Conservation (phyloP, 805 yeast species). For the Schwanniomyces pseudopolymorphus region DNA sequence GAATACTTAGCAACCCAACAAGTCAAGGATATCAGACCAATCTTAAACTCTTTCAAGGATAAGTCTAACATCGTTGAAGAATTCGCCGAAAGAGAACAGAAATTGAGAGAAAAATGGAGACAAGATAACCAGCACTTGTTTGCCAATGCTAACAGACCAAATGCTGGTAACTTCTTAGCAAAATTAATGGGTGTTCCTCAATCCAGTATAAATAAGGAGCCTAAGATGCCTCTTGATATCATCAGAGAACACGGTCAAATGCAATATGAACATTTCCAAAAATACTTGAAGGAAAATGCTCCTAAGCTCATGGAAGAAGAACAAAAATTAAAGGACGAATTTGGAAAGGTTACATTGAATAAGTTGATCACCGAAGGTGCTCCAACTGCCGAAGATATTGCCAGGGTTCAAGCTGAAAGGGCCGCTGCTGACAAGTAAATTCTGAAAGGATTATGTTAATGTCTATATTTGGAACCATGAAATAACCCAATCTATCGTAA, state of each 20-base stretch:
- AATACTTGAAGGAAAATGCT: slow-evolving; percentile 55
- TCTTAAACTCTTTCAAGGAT: slow-evolving; percentile 69
- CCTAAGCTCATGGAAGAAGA: slow-evolving; percentile 80
- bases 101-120: slow-evolving; percentile 70
- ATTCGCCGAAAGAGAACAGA: slow-evolving; percentile 73
- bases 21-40: slow-evolving; percentile 85
- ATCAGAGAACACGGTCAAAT: slow-evolving; percentile 91
- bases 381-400: slow-evolving; percentile 70
- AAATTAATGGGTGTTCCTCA: slow-evolving; percentile 63
- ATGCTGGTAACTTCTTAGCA: slow-evolving; percentile 54
- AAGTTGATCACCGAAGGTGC: slow-evolving; percentile 82
- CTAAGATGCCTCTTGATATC: slow-evolving; percentile 81
- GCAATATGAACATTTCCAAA: slow-evolving; percentile 79
- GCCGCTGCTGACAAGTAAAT: slow-evolving; percentile 4
- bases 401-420: slow-evolving; percentile 40
- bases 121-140: slow-evolving; percentile 47
- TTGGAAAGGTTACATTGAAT: slow-evolving; percentile 80
- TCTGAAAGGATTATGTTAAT: not conserved
- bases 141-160: slow-evolving; percentile 29
- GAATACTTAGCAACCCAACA: slow-evolving; percentile 92
- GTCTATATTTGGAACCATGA: not conserved
- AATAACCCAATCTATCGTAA: not conserved
- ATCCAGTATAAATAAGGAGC: slow-evolving; percentile 44
- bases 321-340: slow-evolving; percentile 76
- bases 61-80: slow-evolving; percentile 71